These are phyloP conservation scores for Emmonsiellopsis sp. DNA, from an alignment of 2,329 filamentous ascomycete species.

Conservation along the genomic window DNA sequence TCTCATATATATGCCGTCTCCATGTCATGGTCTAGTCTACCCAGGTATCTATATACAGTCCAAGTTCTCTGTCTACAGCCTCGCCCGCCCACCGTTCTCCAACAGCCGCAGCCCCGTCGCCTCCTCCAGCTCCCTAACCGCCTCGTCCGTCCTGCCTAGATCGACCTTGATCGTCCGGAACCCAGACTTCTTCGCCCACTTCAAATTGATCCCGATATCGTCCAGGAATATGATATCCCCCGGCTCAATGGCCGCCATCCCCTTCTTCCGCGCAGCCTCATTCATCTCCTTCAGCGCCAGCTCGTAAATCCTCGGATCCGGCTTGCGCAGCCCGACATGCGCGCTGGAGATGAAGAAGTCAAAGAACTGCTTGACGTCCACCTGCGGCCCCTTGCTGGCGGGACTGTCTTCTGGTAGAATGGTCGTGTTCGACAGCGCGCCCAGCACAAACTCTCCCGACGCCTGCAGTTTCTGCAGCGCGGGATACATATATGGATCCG, in stretches of 20 bases:
- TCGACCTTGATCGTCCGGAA: constrained; percentile 78
- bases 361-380: constrained; percentile 59
- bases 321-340: constrained; percentile 80
- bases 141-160: constrained; percentile 67
- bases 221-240: constrained; percentile 78
- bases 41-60: too few relatives aligned
- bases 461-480: constrained; percentile 61
- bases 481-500: constrained; percentile 83
- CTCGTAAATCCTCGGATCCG: constrained; percentile 71
- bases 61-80: constrained; percentile 16
- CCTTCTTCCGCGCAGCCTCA: constrained; percentile 49
- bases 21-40: too few relatives aligned
- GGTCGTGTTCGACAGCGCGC: constrained; percentile 81
- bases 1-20: too few relatives aligned
- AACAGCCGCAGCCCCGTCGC: constrained; percentile 55
- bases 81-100: constrained; percentile 27
- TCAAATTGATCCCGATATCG: constrained; percentile 89
- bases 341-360: constrained; percentile 83
- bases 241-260: constrained; percentile 47
- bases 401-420: constrained; percentile 57
- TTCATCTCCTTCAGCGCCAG: constrained; percentile 60
- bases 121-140: constrained; percentile 70
- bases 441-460: constrained; percentile 60
- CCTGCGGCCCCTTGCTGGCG: constrained; percentile 17
- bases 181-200: constrained; percentile 63